Conservation (phyloP, 2,329 filamentous ascomycete genomes). For the Colletotrichum karsti region DNA sequence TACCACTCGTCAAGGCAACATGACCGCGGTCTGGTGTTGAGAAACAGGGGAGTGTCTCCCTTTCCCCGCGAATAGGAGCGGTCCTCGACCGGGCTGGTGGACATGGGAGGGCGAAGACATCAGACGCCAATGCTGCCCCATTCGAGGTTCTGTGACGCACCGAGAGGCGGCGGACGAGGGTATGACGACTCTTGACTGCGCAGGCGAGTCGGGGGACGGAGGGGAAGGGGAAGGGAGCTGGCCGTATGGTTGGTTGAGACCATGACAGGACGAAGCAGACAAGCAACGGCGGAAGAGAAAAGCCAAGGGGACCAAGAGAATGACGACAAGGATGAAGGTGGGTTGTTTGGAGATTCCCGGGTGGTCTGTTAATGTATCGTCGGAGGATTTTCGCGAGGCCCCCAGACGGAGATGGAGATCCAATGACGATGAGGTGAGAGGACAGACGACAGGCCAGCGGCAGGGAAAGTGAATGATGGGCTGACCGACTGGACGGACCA, state of each 20-base stretch:
- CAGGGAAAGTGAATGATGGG: not conserved
- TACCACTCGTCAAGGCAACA: not conserved
- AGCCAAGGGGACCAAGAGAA: not conserved
- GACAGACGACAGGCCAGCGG: constrained; percentile 4
- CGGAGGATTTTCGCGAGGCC: constrained; percentile 2
- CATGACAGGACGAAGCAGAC: constrained; percentile 2
- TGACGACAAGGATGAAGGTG: not conserved
- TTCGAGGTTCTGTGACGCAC: not conserved
- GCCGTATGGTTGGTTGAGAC: not conserved
- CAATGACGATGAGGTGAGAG: not conserved
- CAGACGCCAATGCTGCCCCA: constrained; percentile 19
- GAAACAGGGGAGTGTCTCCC: not conserved
- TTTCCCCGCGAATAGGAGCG: not conserved
- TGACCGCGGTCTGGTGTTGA: not conserved
- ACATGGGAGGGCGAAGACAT: not conserved
- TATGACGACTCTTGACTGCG: not conserved
- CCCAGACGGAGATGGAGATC: not conserved
- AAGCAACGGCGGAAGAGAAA: constrained; percentile 1
- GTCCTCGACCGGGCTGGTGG: not conserved
- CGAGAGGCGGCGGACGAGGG: not conserved
- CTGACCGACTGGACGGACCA: not conserved
- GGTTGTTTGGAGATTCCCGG: not conserved
- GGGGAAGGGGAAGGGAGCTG: not conserved
- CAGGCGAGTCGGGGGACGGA: constrained; percentile 1
- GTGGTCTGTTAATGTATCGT: constrained; percentile 1